phyloP scores from a whole-genome alignment of 108 stramenopile genomes.

The Aureococcus anophagefferens region DNA sequence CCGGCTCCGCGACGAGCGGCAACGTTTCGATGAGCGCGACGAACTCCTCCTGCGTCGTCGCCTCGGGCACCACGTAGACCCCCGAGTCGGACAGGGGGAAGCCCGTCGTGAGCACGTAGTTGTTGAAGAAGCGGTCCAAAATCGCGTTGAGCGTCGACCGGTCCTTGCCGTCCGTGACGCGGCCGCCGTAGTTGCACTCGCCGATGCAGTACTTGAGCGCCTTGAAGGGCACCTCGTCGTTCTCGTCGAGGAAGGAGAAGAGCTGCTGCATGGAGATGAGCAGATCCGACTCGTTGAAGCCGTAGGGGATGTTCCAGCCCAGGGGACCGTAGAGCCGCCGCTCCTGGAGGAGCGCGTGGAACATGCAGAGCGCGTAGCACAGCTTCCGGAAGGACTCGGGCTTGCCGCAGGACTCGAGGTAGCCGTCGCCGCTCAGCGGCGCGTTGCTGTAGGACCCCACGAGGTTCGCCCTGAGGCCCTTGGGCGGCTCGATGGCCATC shows the following conservation, averaged over 20 bases:
- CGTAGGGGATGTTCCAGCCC: constrained; percentile 64
- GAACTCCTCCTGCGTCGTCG: constrained; percentile 13
- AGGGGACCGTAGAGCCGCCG: constrained; percentile 51
- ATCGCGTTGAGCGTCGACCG: constrained; percentile 36
- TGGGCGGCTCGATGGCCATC: constrained; percentile 62
- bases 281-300: constrained; percentile 54
- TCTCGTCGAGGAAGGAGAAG: constrained; percentile 46
- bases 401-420: constrained; percentile 4
- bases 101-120: not conserved
- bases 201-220: constrained; percentile 47
- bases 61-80: not conserved
- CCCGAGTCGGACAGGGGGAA: not conserved
- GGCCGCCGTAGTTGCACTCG: constrained; percentile 59
- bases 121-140: constrained; percentile 33
- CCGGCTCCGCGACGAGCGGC: constrained; percentile 34
- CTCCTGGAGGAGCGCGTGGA: constrained; percentile 57
- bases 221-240: constrained; percentile 37
- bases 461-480: constrained; percentile 49
- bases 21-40: constrained; percentile 38
- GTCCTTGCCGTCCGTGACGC: constrained; percentile 60
- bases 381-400: constrained; percentile 33
- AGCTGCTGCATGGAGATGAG: constrained; percentile 46
- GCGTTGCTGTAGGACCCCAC: constrained; percentile 22
- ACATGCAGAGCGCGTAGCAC: constrained; percentile 48
- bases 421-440: constrained; percentile 2